Conservation (phyloP, 2,329 filamentous ascomycete genomes). For the Meredithiella fracta region DNA sequence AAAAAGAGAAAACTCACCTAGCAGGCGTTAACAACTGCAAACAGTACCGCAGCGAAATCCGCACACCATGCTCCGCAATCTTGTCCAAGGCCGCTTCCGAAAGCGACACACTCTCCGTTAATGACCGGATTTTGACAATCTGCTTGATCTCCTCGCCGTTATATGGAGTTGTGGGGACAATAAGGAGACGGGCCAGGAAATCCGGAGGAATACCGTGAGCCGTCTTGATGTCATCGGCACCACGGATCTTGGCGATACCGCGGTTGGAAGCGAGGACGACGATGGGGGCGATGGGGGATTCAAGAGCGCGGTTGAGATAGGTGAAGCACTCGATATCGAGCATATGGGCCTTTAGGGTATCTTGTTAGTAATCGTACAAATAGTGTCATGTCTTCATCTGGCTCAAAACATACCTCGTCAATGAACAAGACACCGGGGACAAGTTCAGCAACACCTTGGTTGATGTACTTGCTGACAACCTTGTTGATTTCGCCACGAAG, state of each 20-base stretch:
- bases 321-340: slow-evolving; percentile 98
- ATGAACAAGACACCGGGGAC: slow-evolving; percentile 98
- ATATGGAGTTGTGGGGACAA: slow-evolving; percentile 88
- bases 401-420: slow-evolving; percentile 55
- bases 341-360: slow-evolving; percentile 63
- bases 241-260: slow-evolving; percentile 81
- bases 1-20: slow-evolving; percentile 32
- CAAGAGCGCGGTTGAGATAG: slow-evolving; percentile 94
- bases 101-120: slow-evolving; percentile 65
- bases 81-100: slow-evolving; percentile 72
- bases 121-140: slow-evolving; percentile 72
- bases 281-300: slow-evolving; percentile 86
- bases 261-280: slow-evolving; percentile 96
- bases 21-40: slow-evolving; percentile 80
- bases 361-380: not conserved
- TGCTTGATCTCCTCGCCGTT: slow-evolving; percentile 75
- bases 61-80: slow-evolving; percentile 71
- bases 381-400: not conserved
- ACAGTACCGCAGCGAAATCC: slow-evolving; percentile 81
- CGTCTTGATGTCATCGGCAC: slow-evolving; percentile 64
- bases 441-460: slow-evolving; percentile 91
- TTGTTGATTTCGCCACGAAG: slow-evolving; percentile 94
- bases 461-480: slow-evolving; percentile 97
- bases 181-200: slow-evolving; percentile 82
- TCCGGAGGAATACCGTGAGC: slow-evolving; percentile 91